Base-by-base conservation (phyloP, 2,329 filamentous ascomycete genomes). In the Daldinia eschscholtzii region DNA sequence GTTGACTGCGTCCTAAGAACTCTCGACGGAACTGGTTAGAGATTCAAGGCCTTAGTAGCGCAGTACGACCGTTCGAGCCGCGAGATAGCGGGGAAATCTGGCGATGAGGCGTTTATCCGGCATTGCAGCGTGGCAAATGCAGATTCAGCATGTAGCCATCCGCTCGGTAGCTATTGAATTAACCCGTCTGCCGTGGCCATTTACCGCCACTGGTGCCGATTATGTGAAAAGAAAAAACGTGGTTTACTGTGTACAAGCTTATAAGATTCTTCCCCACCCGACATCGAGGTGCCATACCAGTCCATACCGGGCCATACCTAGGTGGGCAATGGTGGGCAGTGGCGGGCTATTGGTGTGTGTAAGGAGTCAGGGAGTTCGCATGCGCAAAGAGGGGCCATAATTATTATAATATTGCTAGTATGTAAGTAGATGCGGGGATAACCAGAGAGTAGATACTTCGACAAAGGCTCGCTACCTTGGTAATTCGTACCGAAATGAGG, bases 151-250 rank as follows among this genome's bases (percentile, higher is more conserved):
- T 50, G 66, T 67, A 65, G 61, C 73, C 71, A 70, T 23, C 61
- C 61, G 57, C 63, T 65, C 65, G 61, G 61, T 67, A 68, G 55
- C 58, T 59, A 59, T 46, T 23, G 44, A 70, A 71, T 72, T 75
- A 61, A 70, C 70, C 73, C 73, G 71, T 58, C 37, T 65, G 60
- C 70, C 59, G 58, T 64, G 52, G 39, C 56, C 62, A 77, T 74
- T 65, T 77, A 75, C 76, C 75, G 75, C 73, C 52, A 65, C 67
- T 68, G 73, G 71, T 77, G 75, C 75, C 75, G 74, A 75, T 64
- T 64, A 30, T 44, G 39, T 39, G 28, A 58, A 64, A 30, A 33
- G 20, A 23, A 61, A 37, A 57, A 61, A 64, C 55, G 61, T 55
- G 55, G 61, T 44, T 56, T 70, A 63, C 35, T 50, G 39, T 35